Conservation (phyloP, 345 rosid genomes). For the Pseudoturritis turrita region DNA sequence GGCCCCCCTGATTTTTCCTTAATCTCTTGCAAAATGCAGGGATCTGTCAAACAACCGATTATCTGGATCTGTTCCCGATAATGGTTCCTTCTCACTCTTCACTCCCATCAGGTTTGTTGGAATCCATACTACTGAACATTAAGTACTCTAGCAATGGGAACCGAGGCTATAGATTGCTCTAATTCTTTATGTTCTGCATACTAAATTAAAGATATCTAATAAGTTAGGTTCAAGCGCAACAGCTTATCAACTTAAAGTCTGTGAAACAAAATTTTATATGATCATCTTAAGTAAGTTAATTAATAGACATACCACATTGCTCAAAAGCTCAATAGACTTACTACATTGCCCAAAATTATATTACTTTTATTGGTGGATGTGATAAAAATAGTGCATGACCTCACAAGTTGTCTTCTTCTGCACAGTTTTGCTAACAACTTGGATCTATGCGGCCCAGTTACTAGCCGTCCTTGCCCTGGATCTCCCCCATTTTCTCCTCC, state of each 20-base stretch:
- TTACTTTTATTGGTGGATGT: neutral
- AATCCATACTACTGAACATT: neutral
- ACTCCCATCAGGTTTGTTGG: slow-evolving; percentile 82
- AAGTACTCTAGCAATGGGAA: neutral
- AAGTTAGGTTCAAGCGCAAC: neutral
- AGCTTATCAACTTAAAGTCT: neutral
- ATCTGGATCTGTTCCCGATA: slow-evolving; percentile 88
- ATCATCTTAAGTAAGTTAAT: neutral
- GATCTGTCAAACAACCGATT: slow-evolving; percentile 89
- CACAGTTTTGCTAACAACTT: slow-evolving; percentile 88
- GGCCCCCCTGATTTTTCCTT: neutral
- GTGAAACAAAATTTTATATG: no score
- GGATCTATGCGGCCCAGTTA: slow-evolving; percentile 88
- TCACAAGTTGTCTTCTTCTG: slow-evolving; percentile 26
- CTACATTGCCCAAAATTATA: neutral
- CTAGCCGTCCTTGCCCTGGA: slow-evolving; percentile 89
- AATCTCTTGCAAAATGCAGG: slow-evolving; percentile 40
- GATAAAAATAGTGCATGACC: neutral
- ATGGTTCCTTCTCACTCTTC: slow-evolving; percentile 93
- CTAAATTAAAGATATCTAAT: neutral
- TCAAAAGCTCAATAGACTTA: no score
- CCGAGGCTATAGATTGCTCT: neutral
- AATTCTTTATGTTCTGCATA: neutral
- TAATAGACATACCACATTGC: no score
- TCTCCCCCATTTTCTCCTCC: slow-evolving; percentile 99